Evolutionary conservation across 2,329 filamentous ascomycete genomes (phyloP).

Genomic region (Xylariaceae sp.): DNA sequence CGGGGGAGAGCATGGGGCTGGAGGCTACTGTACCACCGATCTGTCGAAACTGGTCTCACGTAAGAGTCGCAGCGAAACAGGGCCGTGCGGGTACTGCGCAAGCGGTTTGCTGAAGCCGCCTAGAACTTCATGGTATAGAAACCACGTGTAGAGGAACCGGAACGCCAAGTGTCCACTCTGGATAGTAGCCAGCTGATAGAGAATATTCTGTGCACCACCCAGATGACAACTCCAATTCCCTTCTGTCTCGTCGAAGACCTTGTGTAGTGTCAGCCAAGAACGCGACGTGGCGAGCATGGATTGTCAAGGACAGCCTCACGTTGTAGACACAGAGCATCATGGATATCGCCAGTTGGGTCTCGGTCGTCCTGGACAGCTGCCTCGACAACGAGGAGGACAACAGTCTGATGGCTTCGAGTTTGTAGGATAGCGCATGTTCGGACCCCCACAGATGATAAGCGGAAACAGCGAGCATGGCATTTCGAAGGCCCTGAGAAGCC

Average conservation of each 20-base stretch:
- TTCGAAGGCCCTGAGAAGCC: slow-evolving; percentile 35
- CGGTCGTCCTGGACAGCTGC: slow-evolving; percentile 27
- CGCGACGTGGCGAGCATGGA: neutral
- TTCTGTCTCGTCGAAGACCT: slow-evolving; percentile 45
- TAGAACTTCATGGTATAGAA: slow-evolving; percentile 43
- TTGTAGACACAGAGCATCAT: slow-evolving; percentile 49
- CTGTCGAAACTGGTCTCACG: slow-evolving; percentile 29
- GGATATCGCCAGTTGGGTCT: slow-evolving; percentile 40
- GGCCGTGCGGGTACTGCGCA: slow-evolving; percentile 22
- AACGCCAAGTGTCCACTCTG: slow-evolving; percentile 27
- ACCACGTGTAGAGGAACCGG: slow-evolving; percentile 41
- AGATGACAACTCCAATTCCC: slow-evolving; percentile 42
- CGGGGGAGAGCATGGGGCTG: neutral
- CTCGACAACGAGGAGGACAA: slow-evolving; percentile 35
- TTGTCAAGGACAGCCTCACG: slow-evolving; percentile 28
- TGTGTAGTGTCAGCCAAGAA: neutral
- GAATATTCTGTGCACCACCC: slow-evolving; percentile 37
- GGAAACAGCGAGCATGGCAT: slow-evolving; percentile 41
- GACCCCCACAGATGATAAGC: slow-evolving; percentile 38
- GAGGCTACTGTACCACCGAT: slow-evolving; percentile 24
- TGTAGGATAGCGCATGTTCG: slow-evolving; percentile 38
- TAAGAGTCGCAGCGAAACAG: slow-evolving; percentile 27
- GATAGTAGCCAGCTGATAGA: slow-evolving; percentile 25
- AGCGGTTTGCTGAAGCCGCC: slow-evolving; percentile 38
- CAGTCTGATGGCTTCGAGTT: slow-evolving; percentile 36